phyloP scores from a whole-genome alignment of 306 rosid genomes.

The Lathyrus sativus region DNA sequence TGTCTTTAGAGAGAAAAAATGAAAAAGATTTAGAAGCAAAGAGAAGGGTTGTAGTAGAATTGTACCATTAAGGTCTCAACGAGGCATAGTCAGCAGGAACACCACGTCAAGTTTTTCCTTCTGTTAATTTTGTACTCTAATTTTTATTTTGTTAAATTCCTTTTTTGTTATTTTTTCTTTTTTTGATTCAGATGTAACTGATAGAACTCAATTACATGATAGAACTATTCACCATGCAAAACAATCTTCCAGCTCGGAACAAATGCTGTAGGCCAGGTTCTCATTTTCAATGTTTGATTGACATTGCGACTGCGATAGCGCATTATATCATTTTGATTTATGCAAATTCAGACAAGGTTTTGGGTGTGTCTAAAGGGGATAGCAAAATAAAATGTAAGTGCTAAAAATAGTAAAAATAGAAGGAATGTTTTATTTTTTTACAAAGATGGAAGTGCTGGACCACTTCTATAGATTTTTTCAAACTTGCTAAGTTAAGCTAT shows the following conservation, averaged over 20 bases:
- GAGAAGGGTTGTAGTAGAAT: slow-evolving; percentile 48
- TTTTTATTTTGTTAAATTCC: slow-evolving; percentile 51
- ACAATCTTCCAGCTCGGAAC: slow-evolving; percentile 25
- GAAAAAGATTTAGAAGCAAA: slow-evolving; percentile 48
- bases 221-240: slow-evolving; percentile 50
- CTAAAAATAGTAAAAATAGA: background rate
- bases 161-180: slow-evolving; percentile 32
- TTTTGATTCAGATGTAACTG: slow-evolving; percentile 66
- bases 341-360: background rate
- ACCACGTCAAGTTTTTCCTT: slow-evolving; percentile 44
- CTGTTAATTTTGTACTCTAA: slow-evolving; percentile 73
- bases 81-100: slow-evolving; percentile 60
- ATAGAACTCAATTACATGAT: slow-evolving; percentile 72
- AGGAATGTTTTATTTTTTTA: background rate
- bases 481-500: background rate
- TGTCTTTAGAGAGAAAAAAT: slow-evolving; percentile 28
- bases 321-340: background rate
- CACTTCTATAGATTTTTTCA: background rate
- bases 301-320: too few relatives aligned
- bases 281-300: background rate
- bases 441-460: background rate
- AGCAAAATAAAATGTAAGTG: too few relatives aligned
- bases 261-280: slow-evolving; percentile 1
- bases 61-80: slow-evolving; percentile 62
- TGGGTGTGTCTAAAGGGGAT: too few relatives aligned